These are phyloP conservation scores for Triglochin maritima DNA, from an alignment of 106 monocot species.

Conservation along the genomic window DNA sequence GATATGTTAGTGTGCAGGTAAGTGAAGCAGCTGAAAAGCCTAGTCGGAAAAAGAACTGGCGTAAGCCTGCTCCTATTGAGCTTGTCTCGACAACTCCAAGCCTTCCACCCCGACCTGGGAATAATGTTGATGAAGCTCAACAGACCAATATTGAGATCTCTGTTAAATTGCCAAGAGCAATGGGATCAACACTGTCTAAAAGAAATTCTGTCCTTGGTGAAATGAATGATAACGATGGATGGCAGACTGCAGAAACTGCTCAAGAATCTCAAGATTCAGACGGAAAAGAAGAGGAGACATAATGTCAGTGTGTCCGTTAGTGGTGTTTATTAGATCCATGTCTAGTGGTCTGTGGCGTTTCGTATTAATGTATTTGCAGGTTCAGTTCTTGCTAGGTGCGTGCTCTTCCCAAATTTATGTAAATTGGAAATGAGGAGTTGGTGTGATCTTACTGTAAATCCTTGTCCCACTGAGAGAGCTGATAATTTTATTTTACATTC, in stretches of 20 bases:
- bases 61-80: conserved; percentile 43
- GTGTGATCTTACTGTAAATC: too few relatives aligned
- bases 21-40: conserved; percentile 29
- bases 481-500: too few relatives aligned
- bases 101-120: conserved; percentile 4
- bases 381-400: too few relatives aligned
- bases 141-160: conserved; percentile 25
- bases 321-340: neutral
- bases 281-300: conserved; percentile 69
- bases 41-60: conserved; percentile 60
- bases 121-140: conserved; percentile 15
- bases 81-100: conserved; percentile 30
- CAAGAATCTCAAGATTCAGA: conserved; percentile 18
- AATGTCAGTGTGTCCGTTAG: neutral
- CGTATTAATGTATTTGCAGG: too few relatives aligned
- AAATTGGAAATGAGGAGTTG: too few relatives aligned
- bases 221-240: conserved; percentile 33
- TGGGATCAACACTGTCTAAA: conserved; percentile 22
- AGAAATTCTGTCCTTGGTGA: conserved; percentile 32
- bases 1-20: conserved; percentile 11
- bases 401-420: too few relatives aligned
- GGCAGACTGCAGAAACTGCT: conserved; percentile 19
- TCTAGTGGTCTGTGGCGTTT: neutral
- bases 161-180: conserved; percentile 57
- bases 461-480: too few relatives aligned